Conservation (phyloP, 1,284 basidiomycete genomes). For the Apiotrichum gracile region DNA sequence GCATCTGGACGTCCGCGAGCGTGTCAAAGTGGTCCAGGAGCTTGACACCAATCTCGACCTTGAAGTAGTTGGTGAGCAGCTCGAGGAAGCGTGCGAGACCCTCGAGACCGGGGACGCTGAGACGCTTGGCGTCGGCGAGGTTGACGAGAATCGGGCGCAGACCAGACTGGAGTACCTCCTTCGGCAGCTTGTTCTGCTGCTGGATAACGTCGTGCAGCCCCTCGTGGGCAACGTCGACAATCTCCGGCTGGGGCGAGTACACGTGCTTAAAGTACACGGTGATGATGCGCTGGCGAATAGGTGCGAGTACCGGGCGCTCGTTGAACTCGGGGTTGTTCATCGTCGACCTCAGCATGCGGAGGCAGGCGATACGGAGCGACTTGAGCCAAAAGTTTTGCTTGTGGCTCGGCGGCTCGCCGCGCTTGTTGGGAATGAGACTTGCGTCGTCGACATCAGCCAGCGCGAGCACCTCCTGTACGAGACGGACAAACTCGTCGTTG, state of each 20-base stretch:
- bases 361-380: constrained; percentile 90
- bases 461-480: constrained; percentile 90
- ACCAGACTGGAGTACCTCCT: constrained; percentile 91
- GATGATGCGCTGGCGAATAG: constrained; percentile 80
- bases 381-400: constrained; percentile 79
- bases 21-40: constrained; percentile 91
- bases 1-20: constrained; percentile 70
- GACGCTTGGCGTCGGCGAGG: constrained; percentile 87
- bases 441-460: constrained; percentile 92
- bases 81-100: constrained; percentile 93
- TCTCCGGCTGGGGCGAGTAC: constrained; percentile 86
- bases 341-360: constrained; percentile 85
- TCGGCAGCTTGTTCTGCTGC: constrained; percentile 87
- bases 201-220: constrained; percentile 83
- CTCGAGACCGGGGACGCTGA: constrained; percentile 91
- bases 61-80: constrained; percentile 97
- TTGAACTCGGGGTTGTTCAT: constrained; percentile 94
- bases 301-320: constrained; percentile 61
- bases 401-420: constrained; percentile 63
- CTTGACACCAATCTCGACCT: constrained; percentile 98
- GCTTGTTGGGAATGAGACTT: constrained; percentile 55
- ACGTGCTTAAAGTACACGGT: constrained; percentile 98
- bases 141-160: constrained; percentile 97
- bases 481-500: constrained; percentile 85
- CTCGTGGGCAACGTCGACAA: constrained; percentile 93